Evolutionary conservation across 345 rosid species (phyloP).

Genomic region (Anastatica hierochuntica): DNA sequence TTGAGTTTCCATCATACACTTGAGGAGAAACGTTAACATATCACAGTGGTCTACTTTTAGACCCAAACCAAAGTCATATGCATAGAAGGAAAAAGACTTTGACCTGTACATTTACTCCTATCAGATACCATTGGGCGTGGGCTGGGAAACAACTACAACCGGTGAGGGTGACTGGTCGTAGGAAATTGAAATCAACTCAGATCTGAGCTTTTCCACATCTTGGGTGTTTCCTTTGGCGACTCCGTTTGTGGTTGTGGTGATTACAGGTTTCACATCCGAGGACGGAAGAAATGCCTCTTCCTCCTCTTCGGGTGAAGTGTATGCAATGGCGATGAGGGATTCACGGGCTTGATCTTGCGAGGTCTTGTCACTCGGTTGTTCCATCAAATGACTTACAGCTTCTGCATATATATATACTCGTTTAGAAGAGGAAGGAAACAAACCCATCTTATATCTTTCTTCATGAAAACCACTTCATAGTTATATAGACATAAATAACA

Average conservation of each 20-base stretch:
- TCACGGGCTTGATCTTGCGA: conserved; percentile 26
- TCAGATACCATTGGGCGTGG: conserved; percentile 10
- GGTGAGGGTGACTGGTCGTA: conserved; percentile 19
- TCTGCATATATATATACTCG: conserved; percentile 8
- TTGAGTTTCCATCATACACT: too few relatives aligned
- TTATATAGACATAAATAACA: too few relatives aligned
- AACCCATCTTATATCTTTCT: background rate
- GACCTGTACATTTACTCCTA: conserved; percentile 17
- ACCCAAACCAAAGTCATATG: conserved; percentile 18
- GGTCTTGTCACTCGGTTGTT: conserved; percentile 19
- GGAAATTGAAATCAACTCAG: conserved; percentile 22
- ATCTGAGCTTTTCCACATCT: conserved; percentile 20
- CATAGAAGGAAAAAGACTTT: conserved; percentile 8
- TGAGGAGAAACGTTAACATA: background rate
- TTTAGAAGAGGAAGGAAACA: too few relatives aligned
- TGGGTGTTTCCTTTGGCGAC: background rate
- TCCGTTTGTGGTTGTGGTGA: conserved; percentile 1
- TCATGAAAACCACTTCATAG: too few relatives aligned
- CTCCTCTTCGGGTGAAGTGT: conserved; percentile 23
- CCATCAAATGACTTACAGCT: conserved; percentile 22
- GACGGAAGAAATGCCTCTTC: too few relatives aligned
- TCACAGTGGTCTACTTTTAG: conserved; percentile 10
- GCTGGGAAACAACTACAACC: too few relatives aligned
- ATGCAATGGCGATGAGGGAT: conserved; percentile 23
- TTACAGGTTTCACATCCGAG: conserved; percentile 14